Percentiles rank a stretch among this genome's conserved stretches.
Conservation (phyloP, 1,284 basidiomycete genomes). For the Sphagnurus paluster region DNA sequence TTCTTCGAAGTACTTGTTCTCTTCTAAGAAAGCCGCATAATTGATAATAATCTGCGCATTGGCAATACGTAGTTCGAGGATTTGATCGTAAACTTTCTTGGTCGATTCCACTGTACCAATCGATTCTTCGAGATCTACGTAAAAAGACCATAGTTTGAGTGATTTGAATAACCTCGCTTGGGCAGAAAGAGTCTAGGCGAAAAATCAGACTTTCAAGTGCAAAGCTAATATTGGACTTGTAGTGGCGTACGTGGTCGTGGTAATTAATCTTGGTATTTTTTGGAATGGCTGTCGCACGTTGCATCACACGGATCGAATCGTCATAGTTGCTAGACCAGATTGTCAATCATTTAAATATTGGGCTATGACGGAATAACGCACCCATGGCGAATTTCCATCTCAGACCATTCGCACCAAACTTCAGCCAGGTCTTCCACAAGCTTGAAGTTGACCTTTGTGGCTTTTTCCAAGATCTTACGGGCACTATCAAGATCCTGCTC, state of each 20-base stretch:
- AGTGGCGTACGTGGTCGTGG: conserved; percentile 83
- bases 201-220: neutral
- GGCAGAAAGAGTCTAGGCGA: conserved; percentile 71
- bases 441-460: conserved; percentile 89
- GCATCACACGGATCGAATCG: conserved; percentile 93
- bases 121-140: conserved; percentile 96
- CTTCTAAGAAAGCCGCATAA: conserved; percentile 95
- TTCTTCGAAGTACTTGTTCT: conserved; percentile 98
- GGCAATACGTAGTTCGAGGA: conserved; percentile 96
- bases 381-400: conserved; percentile 97
- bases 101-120: conserved; percentile 92
- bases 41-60: conserved; percentile 98
- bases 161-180: conserved; percentile 96
- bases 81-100: conserved; percentile 95
- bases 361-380: conserved; percentile 41
- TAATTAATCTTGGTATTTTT: conserved; percentile 92
- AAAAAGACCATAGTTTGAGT: conserved; percentile 98
- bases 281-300: conserved; percentile 89
- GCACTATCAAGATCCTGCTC: conserved; percentile 85
- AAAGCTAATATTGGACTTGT: neutral
- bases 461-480: conserved; percentile 91
- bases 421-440: conserved; percentile 98
- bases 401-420: conserved; percentile 99
- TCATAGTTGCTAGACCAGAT: conserved; percentile 84
- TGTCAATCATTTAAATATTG: conserved; percentile 17